phyloP scores from a whole-genome alignment of 352 stramenopile genomes.

The Phytopythium ostracodes region DNA sequence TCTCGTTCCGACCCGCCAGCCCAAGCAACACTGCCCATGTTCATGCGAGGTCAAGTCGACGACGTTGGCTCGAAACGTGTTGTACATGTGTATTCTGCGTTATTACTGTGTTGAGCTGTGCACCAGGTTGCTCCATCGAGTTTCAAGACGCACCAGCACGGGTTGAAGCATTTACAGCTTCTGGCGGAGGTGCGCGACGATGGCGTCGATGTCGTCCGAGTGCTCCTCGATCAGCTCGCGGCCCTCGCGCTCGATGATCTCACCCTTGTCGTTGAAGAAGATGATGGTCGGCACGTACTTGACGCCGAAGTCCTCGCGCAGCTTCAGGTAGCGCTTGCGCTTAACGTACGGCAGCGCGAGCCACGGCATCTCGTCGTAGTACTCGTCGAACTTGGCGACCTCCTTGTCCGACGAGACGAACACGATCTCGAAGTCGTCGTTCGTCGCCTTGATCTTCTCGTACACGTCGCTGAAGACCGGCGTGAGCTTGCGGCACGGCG shows the following conservation, averaged over 20 bases:
- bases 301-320: slow-evolving; percentile 85
- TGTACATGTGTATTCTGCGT: not conserved
- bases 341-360: slow-evolving; percentile 88
- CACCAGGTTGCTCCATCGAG: not conserved
- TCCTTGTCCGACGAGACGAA: slow-evolving; percentile 95
- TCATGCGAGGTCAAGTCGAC: no score
- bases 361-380: slow-evolving; percentile 94
- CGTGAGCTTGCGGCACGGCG: slow-evolving; percentile 93
- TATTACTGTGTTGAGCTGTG: not conserved
- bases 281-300: slow-evolving; percentile 89
- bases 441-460: slow-evolving; percentile 61
- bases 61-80: not conserved
- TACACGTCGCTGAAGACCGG: slow-evolving; percentile 85
- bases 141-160: not conserved
- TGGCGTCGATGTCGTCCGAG: slow-evolving; percentile 62
- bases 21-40: no score
- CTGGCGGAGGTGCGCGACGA: slow-evolving; percentile 64
- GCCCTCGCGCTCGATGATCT: slow-evolving; percentile 77
- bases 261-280: slow-evolving; percentile 87
- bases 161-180: slow-evolving; percentile 10
- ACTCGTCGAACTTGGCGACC: slow-evolving; percentile 86
- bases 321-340: slow-evolving; percentile 69
- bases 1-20: no score
- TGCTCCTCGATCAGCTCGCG: slow-evolving; percentile 71
- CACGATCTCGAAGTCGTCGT: slow-evolving; percentile 90